Conservation (phyloP, 1,284 basidiomycete species). For the Marasmius oreades region DNA sequence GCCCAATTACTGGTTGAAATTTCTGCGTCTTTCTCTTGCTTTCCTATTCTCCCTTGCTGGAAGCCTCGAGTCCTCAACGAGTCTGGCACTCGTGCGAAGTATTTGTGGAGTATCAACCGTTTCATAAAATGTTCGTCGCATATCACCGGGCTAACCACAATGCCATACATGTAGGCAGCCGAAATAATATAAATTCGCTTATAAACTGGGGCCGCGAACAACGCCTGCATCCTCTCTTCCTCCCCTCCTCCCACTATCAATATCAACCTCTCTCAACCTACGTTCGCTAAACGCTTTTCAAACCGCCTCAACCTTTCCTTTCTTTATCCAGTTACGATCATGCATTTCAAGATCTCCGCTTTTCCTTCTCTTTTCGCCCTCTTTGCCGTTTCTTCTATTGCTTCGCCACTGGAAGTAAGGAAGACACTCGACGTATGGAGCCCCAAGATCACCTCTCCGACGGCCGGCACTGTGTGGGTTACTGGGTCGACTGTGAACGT, state of each 20-base stretch:
- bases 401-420: background rate
- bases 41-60: too few relatives aligned
- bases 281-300: background rate
- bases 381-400: background rate
- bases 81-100: too few relatives aligned
- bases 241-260: background rate
- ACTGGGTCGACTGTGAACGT: background rate
- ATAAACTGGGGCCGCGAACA: background rate
- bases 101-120: too few relatives aligned
- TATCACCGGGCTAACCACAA: too few relatives aligned
- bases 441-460: background rate
- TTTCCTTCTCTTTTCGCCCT: background rate
- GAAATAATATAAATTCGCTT: background rate
- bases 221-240: background rate
- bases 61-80: too few relatives aligned
- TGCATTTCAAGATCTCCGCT: slow-evolving; percentile 2
- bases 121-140: too few relatives aligned
- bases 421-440: background rate
- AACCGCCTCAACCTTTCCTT: background rate
- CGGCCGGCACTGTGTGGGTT: background rate
- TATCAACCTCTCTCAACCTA: background rate
- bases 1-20: too few relatives aligned
- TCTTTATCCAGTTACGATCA: background rate
- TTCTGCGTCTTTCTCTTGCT: too few relatives aligned
- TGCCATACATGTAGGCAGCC: too few relatives aligned